Evolutionary conservation across 495 filamentous ascomycete genomes (phyloP), one percentile per base, ranked within the genome.

Genomic region (Annulohypoxylon nitens): DNA sequence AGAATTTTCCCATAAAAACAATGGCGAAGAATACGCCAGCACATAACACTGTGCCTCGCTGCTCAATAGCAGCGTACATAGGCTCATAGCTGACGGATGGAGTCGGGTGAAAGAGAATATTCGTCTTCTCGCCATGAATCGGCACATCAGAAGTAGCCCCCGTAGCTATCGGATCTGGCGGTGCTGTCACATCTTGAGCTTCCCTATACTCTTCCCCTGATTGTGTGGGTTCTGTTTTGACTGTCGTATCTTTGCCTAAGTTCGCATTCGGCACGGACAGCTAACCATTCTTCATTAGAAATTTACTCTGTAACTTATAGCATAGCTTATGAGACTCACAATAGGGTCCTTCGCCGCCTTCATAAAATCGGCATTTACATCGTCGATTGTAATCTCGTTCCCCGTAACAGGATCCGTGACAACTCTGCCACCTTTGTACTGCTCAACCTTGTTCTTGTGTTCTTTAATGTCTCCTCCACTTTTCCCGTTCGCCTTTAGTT

Each of bases 91-190:
- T 91, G 61, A 97, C 85, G 0, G 92, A 90, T 0, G 95, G 95
- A 0, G 95, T 98, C 0, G 96, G 95, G 77, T 98, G 94, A 81
- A 98, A 98, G 30, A 98, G 89, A 36, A 98, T 90, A 72, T 97
- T 97, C 1, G 95, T 98, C 86, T 93, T 97, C 76, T 97, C 95
- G 63, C 94, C 94, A 78, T 93, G 94, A 73, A 98, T 97, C 14
- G 95, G 95, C 6, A 98, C 93, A 80, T 98, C 95, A 8, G 92
- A 93, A 1, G 95, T 97, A 34, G 90, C 88, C 11, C 93, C 91
- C 62, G 89, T 83, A 9, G 88, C 90, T 25, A 97, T 81, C 5
- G 95, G 95, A 73, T 97, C 95, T 0, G 94, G 95, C 5, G 95
- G 95, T 2, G 95, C 92, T 3, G 95, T 97, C 63, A 96, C 83